Base-by-base conservation (phyloP, 495 filamentous ascomycete genomes). In the Hypoxylon intermedium region DNA sequence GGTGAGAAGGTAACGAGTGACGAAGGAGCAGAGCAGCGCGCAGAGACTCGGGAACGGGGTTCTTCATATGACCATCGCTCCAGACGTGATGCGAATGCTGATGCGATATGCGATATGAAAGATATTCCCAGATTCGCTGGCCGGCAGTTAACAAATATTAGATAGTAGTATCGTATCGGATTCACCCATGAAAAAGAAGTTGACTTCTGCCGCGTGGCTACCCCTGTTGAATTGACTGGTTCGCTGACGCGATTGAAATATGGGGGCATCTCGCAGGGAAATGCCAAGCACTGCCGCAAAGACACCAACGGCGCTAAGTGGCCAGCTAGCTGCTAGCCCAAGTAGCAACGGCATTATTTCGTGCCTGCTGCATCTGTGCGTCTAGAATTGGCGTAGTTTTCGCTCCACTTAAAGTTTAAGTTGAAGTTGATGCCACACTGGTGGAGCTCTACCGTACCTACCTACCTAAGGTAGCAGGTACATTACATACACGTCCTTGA, bases 21-120 rank as follows among this genome's bases (percentile, higher is more conserved):
- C 65, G 44, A 44, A 37, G 58, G 36, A 42, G 58, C 58, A 53
- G 53, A 51, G 43, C 58, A 53, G 53, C 51, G 43, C 58, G 63
- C 63, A 67, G 58, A 36, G 53, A 54, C 42, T 67, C 51, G 30
- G 18, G 48, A 49, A 43, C 23, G 30, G 54, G 54, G 12, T 36
- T n/a, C 13, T 53, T 60, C 42, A 67, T 26, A 58, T 18, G 53
- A 67, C 48, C 68, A 71, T 71, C 56, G 58, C 68, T 68, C 36
- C 51, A 20, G 51, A 38, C 12, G 21, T 45, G 16, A 9, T 53
- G n/a, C 23, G 19, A 52, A 33, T 52, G 15, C 26, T 45, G 16
- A 9, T 53, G n/a, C 23, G 19, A 52, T 40, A 57, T 55, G 37
- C 16, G 46, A 59, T 23, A 33, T 15, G 40, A 47, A n/a, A 18